Evolutionary conservation across 805 yeast genomes (phyloP), one percentile per base, ranked within the genome.

Genomic region (Wickerhamiella slavikovae): DNA sequence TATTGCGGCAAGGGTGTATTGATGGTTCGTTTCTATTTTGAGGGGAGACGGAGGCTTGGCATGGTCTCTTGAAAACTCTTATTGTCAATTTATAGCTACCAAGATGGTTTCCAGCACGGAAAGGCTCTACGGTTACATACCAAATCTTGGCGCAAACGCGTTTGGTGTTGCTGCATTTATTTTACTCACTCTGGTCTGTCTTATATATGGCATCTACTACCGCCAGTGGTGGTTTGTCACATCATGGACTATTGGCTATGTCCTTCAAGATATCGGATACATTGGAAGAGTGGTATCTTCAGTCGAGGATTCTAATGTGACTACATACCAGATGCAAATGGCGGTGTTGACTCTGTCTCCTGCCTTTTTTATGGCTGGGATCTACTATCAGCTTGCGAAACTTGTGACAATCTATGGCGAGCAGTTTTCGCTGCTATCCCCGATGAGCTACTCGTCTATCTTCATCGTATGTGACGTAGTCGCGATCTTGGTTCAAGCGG

Each of bases 311-410:
- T 22, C 37, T 11, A 43, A 51, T 22, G 38, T 50, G 24, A 47
- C 59, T 29, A 53, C 58, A 17, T 80, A 60, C 43, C 43, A 74
- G 25, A 51, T 71, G 40, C 91, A 80, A 48, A 63, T 73, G 37
- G 63, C 71, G 32, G 59, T 72, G 41, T 52, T 79, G 32, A 77
- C 85, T 0, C 50, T 80, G 28, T 85, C 79, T 0, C 93, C 93
- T 0, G 79, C 79, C 14, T 74, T 80, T 48, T 56, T 76, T 26
- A 74, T 77, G 77, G 93, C 75, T 3, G 93, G 85, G 1, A 58
- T 80, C 3, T 82, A 80, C 52, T 73, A 63, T 39, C 57, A 70
- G 31, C 52, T 80, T 37, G 80, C 75, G 4, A 74, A 77, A 48
- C 40, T 74, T 29, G 56, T 71, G 27, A 68, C 71, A 32, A 49